Conservation (phyloP, 148 eudicot genomes). For the Amaranthus cruentus region DNA sequence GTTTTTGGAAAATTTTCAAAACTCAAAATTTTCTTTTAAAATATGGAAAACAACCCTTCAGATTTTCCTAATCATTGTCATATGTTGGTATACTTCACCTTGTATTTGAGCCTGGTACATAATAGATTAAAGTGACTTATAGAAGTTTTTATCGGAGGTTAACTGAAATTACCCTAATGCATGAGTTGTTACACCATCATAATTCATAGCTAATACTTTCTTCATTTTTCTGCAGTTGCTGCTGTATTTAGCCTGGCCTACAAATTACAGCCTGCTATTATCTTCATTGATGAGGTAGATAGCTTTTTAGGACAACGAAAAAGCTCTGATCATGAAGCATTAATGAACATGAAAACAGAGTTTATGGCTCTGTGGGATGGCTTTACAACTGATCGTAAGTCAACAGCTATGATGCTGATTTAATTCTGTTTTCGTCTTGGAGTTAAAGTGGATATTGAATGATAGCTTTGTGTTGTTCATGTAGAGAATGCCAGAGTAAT, state of each 20-base stretch:
- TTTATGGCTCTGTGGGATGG: slow-evolving; percentile 99
- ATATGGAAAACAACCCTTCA: too few relatives aligned
- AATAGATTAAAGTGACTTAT: too few relatives aligned
- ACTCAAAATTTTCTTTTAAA: not conserved
- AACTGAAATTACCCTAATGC: too few relatives aligned
- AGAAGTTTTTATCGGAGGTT: too few relatives aligned
- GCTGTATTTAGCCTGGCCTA: slow-evolving; percentile 92
- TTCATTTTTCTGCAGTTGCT: slow-evolving; percentile 56
- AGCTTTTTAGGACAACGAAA: slow-evolving; percentile 92
- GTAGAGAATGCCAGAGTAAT: slow-evolving; percentile 88
- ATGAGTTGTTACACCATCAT: too few relatives aligned
- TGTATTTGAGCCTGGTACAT: too few relatives aligned
- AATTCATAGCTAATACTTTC: not conserved
- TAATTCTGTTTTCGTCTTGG: not conserved
- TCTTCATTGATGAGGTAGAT: slow-evolving; percentile 91
- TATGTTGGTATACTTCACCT: too few relatives aligned
- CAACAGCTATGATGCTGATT: not conserved
- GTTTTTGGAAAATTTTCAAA: not conserved
- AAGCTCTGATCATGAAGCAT: slow-evolving; percentile 73
- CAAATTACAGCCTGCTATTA: slow-evolving; percentile 94
- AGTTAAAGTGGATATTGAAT: not conserved
- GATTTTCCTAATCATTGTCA: too few relatives aligned
- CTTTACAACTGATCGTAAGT: slow-evolving; percentile 83
- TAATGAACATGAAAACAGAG: slow-evolving; percentile 85
- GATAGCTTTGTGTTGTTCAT: slow-evolving; percentile 1